Base-by-base conservation (phyloP, 1,284 basidiomycete species). In the Ustilago cynodontis region DNA sequence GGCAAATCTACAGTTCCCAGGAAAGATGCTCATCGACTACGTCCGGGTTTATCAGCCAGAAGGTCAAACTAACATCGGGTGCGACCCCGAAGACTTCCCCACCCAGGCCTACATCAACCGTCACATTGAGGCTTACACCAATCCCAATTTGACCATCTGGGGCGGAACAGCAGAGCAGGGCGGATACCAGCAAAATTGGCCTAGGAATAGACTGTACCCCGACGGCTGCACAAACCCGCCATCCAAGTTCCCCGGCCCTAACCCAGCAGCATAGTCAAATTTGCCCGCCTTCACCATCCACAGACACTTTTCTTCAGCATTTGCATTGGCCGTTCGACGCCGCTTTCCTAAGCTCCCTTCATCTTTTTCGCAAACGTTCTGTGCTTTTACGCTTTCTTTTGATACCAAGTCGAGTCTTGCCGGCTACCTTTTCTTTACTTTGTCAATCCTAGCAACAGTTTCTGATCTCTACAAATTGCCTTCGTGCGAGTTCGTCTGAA, bases 31-130 rank as follows among this genome's bases (percentile, higher is more conserved):
- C 24, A 65, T 84, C 60, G 79, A 83, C 65, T 82, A 84, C 49
- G 65, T 83, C 7, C 77, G 83, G 18, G 71, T 83, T 31, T 84
- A 78, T 35, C 83, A 85, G 54, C 71, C 80, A 29, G 49, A 78
- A 31, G 81, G 74, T 29, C 66, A 79, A 43, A 75, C 71, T 49
- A 82, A 81, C 54, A 63, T 84, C 56, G 82, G 82, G 26, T 83
- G 82, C 59, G 82, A 83, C 57, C 81, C 81, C 2, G 77, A 74
- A 20, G 79, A 88, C 71, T 89, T 88, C 83, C 90, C 90, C 3
- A 91, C 90, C 0, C 84, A 86, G 43, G 84, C 86, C 26, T 91
- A 90, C 82, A 91, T 91, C 84, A 68, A 77, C 33, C 53, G 63
- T 3, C 81, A 83, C 62, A 64, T 68, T 7, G 69, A 77, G 47